Percentiles rank a stretch among this genome's conserved stretches.
Evolutionary conservation across 192 early-diverging fungal genomes (phyloP).

Genomic region (Hyaloraphidium curvatum): DNA sequence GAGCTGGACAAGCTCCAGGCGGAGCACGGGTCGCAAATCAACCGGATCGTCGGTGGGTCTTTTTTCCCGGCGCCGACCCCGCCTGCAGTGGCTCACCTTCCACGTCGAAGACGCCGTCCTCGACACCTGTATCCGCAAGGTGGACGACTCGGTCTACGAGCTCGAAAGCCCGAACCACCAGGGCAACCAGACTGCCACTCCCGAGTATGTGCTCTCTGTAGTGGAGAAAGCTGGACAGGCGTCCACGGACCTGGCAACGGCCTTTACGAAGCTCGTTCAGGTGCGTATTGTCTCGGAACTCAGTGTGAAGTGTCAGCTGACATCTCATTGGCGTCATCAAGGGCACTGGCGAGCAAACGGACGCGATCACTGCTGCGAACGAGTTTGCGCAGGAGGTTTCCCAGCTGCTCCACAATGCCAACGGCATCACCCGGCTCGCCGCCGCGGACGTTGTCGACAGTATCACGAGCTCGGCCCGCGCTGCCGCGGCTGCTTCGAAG

Average conservation of each 20-base stretch:
- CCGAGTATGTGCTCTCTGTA: slow-evolving; percentile 79
- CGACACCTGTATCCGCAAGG: slow-evolving; percentile 63
- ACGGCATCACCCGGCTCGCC: slow-evolving; percentile 70
- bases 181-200: slow-evolving; percentile 72
- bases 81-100: slow-evolving; percentile 6
- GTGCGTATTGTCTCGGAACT: slow-evolving; percentile 10
- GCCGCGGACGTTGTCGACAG: slow-evolving; percentile 59
- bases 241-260: slow-evolving; percentile 23
- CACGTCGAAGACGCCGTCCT: slow-evolving; percentile 58
- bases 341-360: slow-evolving; percentile 64
- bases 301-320: background rate
- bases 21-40: slow-evolving; percentile 44
- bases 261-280: slow-evolving; percentile 27
- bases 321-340: background rate
- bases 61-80: slow-evolving; percentile 11
- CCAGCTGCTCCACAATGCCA: slow-evolving; percentile 70
- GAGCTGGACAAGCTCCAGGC: slow-evolving; percentile 37
- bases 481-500: slow-evolving; percentile 41
- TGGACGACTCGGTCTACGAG: slow-evolving; percentile 77
- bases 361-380: slow-evolving; percentile 61
- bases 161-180: slow-evolving; percentile 58
- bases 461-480: slow-evolving; percentile 43
- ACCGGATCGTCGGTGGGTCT: slow-evolving; percentile 41
- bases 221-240: slow-evolving; percentile 57
- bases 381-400: slow-evolving; percentile 59